These are phyloP conservation scores for Babesia bigemina DNA, from an alignment of 169 alveolate genomes.

Conservation along the genomic window DNA sequence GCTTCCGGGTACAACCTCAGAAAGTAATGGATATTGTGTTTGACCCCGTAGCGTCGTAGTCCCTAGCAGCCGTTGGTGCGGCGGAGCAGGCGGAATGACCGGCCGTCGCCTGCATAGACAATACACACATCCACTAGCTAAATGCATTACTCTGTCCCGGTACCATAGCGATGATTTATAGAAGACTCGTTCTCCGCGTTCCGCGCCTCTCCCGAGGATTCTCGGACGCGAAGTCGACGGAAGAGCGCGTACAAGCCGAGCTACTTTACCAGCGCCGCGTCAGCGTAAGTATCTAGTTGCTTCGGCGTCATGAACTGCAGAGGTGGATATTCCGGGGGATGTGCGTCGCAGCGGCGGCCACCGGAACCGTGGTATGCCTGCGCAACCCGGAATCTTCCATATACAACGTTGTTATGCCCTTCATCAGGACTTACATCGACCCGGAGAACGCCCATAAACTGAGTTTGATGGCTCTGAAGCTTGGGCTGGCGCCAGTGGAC, in stretches of 20 bases:
- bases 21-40: neutral
- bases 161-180: neutral
- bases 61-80: neutral
- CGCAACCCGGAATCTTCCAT: conserved; percentile 39
- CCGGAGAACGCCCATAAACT: conserved; percentile 73
- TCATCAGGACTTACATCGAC: conserved; percentile 70
- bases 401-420: conserved; percentile 61
- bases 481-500: conserved; percentile 73
- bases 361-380: conserved; percentile 50
- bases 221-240: conserved; percentile 16
- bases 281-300: conserved; percentile 24
- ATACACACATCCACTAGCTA: neutral
- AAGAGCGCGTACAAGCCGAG: conserved; percentile 15
- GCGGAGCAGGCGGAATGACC: neutral
- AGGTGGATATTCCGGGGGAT: conserved; percentile 51
- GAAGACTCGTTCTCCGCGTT: conserved; percentile 1
- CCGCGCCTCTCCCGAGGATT: conserved; percentile 8
- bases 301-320: conserved; percentile 1
- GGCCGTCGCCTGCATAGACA: too few relatives aligned
- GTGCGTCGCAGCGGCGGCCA: conserved; percentile 45
- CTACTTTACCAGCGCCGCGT: conserved; percentile 30
- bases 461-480: conserved; percentile 67
- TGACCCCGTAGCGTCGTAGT: neutral
- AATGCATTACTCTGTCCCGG: neutral
- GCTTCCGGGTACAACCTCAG: conserved; percentile 54